Percentiles rank a stretch among this genome's conserved stretches.
Conservation (phyloP, 2,329 filamentous ascomycete species). For the Beauveria rudraprayagi region DNA sequence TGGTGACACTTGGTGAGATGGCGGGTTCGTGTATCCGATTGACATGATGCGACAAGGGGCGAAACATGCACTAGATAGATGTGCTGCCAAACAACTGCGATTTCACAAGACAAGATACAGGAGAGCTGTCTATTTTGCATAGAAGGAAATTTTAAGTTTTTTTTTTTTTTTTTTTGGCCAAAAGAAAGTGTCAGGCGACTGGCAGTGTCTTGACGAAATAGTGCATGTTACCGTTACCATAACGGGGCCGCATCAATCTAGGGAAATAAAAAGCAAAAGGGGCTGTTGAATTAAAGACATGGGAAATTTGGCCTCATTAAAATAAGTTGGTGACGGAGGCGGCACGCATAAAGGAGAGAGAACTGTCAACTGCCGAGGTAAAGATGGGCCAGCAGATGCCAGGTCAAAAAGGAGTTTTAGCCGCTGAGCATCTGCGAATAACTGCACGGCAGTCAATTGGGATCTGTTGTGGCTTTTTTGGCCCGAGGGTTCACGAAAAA, state of each 20-base stretch:
- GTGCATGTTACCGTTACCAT: not conserved
- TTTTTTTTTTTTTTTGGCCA: not conserved
- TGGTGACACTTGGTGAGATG: too few species aligned
- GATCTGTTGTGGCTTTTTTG: not conserved
- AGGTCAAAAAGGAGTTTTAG: not conserved
- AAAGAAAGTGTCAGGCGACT: not conserved
- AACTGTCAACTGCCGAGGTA: not conserved
- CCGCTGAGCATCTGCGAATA: not conserved
- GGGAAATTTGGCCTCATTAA: constrained; percentile 3
- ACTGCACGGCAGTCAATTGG: not conserved
- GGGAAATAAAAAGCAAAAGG: not conserved
- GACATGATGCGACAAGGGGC: constrained; percentile 2
- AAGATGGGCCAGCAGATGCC: not conserved
- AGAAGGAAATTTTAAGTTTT: not conserved
- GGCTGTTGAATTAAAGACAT: constrained; percentile 1
- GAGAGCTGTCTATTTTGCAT: too few species aligned
- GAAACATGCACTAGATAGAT: not conserved
- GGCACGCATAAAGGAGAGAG: not conserved
- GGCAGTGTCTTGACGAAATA: not conserved
- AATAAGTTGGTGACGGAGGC: not conserved
- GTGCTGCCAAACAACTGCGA: not conserved
- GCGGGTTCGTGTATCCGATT: not conserved
- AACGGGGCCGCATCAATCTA: not conserved
- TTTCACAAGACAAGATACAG: not conserved
- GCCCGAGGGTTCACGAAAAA: not conserved